These are phyloP conservation scores for Dicorynia guianensis DNA, from an alignment of 306 rosid species.

Conservation along the genomic window DNA sequence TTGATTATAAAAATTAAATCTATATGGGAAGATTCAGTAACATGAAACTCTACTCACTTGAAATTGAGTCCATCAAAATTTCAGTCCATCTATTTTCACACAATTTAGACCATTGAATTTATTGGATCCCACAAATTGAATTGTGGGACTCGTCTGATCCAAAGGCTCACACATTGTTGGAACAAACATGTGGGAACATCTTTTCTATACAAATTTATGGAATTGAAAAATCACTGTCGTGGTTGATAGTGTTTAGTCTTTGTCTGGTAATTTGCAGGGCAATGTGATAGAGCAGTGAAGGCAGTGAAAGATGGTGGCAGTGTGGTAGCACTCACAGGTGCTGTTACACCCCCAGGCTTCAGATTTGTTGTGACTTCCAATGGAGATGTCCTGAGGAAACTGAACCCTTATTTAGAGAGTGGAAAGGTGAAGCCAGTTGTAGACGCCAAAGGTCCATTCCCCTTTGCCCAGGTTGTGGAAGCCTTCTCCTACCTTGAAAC, in stretches of 20 bases:
- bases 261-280: conserved; percentile 63
- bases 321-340: conserved; percentile 90
- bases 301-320: conserved; percentile 88
- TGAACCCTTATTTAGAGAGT: conserved; percentile 84
- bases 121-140: no score
- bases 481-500: conserved; percentile 95
- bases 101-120: neutral
- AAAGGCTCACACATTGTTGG: no score
- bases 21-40: neutral
- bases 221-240: neutral
- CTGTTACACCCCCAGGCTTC: conserved; percentile 92
- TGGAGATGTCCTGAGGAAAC: conserved; percentile 80
- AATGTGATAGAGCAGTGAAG: conserved; percentile 93
- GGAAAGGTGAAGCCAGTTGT: conserved; percentile 91
- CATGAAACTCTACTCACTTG: neutral
- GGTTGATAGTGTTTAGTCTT: neutral
- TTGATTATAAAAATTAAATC: neutral
- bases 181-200: no score
- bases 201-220: no score
- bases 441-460: conserved; percentile 83
- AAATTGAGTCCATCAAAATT: neutral
- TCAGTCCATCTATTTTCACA: no score
- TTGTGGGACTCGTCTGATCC: no score
- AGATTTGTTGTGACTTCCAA: conserved; percentile 93
- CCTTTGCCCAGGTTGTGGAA: conserved; percentile 73